Conservation (phyloP, 1,284 basidiomycete species). For the Puccinia novopanici region DNA sequence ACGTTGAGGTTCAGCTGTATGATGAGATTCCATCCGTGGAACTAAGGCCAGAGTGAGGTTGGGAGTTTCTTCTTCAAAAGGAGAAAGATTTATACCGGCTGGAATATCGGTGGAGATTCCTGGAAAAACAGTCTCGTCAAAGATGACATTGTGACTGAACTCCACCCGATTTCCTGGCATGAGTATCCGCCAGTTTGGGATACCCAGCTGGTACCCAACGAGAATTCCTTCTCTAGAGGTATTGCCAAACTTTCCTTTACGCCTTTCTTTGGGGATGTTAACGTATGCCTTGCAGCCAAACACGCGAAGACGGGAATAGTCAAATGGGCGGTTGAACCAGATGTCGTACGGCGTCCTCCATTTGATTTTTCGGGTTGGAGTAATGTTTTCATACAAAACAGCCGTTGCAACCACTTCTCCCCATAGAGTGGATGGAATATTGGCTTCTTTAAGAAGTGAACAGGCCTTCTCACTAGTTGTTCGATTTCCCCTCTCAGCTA, state of each 20-base stretch:
- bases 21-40: too few relatives aligned
- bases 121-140: constrained; percentile 6
- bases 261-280: constrained; percentile 2
- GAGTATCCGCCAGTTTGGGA: constrained; percentile 18
- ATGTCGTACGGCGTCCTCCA: neutral
- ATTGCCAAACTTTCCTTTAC: neutral
- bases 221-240: neutral
- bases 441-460: neutral
- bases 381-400: constrained; percentile 20
- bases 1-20: too few relatives aligned
- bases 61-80: neutral
- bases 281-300: constrained; percentile 20
- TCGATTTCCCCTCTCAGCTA: constrained; percentile 22
- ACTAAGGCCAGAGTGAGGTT: neutral
- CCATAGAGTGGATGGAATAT: constrained; percentile 15
- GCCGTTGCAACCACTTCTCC: neutral
- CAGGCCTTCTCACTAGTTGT: constrained; percentile 19
- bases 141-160: constrained; percentile 13
- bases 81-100: neutral
- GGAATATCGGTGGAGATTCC: neutral
- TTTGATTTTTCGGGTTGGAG: neutral
- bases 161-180: neutral
- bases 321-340: neutral
- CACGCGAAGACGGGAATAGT: neutral
- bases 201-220: constrained; percentile 5